Evolutionary conservation across 2,329 filamentous ascomycete species (phyloP).

Genomic region (Beauveria medogensis): DNA sequence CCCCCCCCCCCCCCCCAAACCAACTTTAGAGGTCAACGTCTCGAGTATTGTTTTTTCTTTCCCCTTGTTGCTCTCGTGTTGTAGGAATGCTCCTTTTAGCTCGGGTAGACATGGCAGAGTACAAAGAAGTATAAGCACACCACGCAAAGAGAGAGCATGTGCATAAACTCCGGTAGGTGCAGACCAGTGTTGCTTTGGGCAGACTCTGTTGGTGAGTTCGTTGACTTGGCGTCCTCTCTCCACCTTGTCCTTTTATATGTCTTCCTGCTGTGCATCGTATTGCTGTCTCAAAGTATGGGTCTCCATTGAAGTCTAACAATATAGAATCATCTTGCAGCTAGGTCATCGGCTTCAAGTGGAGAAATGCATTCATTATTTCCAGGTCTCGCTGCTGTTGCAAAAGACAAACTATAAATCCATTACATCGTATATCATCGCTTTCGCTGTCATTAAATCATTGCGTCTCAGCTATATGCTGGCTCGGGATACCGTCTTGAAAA

Average conservation of each 20-base stretch:
- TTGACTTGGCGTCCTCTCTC: neutral
- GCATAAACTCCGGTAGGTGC: too few relatives aligned
- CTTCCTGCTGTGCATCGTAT: neutral
- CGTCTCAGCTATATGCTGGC: conserved; percentile 22
- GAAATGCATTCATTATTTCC: neutral
- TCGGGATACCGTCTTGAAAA: conserved; percentile 31
- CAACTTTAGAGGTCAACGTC: neutral
- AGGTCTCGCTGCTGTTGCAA: neutral
- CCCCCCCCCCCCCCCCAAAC: too few relatives aligned
- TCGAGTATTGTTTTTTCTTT: neutral
- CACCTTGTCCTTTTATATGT: neutral
- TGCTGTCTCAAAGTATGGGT: neutral
- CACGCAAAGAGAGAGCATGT: too few relatives aligned
- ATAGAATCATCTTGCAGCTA: neutral
- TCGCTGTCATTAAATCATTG: conserved; percentile 7
- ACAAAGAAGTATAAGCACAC: too few relatives aligned
- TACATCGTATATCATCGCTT: neutral
- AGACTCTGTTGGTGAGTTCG: neutral
- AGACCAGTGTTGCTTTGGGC: too few relatives aligned
- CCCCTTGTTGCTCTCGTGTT: too few relatives aligned
- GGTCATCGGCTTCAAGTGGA: neutral
- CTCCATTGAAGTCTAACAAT: neutral
- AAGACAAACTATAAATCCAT: neutral
- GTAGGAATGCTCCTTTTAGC: too few relatives aligned
- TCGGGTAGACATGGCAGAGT: too few relatives aligned